Conservation (phyloP, 2,329 filamentous ascomycete genomes). For the Niveomyces coronatus region DNA sequence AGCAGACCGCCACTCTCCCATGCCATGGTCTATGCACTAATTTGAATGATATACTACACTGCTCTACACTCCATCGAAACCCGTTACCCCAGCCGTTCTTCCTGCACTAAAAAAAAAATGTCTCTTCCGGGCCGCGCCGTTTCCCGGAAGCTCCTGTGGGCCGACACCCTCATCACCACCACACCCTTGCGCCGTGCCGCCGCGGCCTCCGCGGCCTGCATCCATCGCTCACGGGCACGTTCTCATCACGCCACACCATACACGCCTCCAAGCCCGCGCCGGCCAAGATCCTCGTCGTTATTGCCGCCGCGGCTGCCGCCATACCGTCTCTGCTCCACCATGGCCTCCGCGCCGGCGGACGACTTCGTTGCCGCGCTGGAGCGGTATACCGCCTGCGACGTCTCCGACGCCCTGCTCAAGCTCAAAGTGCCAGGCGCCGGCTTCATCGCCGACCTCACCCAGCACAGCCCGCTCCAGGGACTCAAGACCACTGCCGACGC, state of each 20-base stretch:
- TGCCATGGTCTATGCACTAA: too few relatives aligned
- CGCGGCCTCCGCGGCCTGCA: too few relatives aligned
- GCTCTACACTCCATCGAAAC: too few relatives aligned
- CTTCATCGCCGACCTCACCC: constrained; percentile 48
- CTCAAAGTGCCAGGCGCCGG: constrained; percentile 57
- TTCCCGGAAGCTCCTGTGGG: constrained; percentile 18
- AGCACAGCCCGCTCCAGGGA: constrained; percentile 20
- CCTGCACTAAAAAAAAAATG: too few relatives aligned
- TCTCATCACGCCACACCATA: too few relatives aligned
- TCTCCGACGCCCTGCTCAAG: constrained; percentile 64
- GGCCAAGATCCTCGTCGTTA: too few relatives aligned
- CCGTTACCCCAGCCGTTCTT: too few relatives aligned
- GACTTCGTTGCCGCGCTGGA: constrained; percentile 21
- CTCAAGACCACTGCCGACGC: constrained; percentile 12
- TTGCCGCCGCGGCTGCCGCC: constrained; percentile 15
- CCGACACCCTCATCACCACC: neutral
- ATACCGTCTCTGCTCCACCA: too few relatives aligned
- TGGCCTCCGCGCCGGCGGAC: too few relatives aligned
- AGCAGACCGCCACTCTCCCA: too few relatives aligned
- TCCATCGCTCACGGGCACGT: neutral
- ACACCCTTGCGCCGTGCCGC: neutral
- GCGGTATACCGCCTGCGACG: constrained; percentile 41
- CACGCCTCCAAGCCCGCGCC: too few relatives aligned
- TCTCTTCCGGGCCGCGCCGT: constrained; percentile 16
- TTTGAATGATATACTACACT: too few relatives aligned